Conservation (phyloP, 2,329 filamentous ascomycete genomes). For the Diaporthe nobilis region DNA sequence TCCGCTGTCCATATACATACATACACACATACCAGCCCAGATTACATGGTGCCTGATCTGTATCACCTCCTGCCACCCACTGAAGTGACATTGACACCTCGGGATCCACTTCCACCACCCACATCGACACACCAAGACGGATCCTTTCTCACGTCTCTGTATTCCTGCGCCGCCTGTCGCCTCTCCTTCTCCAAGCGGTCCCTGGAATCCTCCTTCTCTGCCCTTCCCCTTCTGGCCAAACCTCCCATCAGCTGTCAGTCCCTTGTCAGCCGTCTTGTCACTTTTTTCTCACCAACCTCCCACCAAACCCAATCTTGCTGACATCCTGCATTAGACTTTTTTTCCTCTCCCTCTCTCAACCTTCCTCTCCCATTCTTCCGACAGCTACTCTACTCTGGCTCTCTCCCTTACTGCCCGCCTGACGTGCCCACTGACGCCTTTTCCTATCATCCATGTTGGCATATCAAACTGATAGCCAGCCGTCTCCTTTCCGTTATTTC, state of each 20-base stretch:
- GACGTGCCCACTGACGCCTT: conserved; percentile 8
- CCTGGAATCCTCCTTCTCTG: conserved; percentile 32
- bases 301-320: conserved; percentile 31
- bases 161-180: conserved; percentile 40
- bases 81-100: conserved; percentile 38
- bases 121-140: conserved; percentile 37
- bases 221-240: conserved; percentile 18
- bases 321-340: conserved; percentile 34
- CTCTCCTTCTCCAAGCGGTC: conserved; percentile 25
- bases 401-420: conserved; percentile 8
- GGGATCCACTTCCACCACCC: conserved; percentile 38
- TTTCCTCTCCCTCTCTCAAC: conserved; percentile 17
- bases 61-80: conserved; percentile 35
- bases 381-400: conserved; percentile 1
- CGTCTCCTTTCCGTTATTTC: conserved; percentile 20
- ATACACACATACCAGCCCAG: conserved; percentile 2
- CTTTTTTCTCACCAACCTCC: conserved; percentile 19
- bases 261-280: conserved; percentile 36
- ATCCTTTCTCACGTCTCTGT: conserved; percentile 42
- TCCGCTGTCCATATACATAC: conserved; percentile 2
- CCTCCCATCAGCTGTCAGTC: conserved; percentile 32
- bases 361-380: conserved; percentile 19
- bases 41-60: conserved; percentile 41
- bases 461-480: conserved; percentile 27
- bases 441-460: conserved; percentile 26